phyloP scores from a whole-genome alignment of 352 stramenopile genomes.

The Globisporangium paddicum region DNA sequence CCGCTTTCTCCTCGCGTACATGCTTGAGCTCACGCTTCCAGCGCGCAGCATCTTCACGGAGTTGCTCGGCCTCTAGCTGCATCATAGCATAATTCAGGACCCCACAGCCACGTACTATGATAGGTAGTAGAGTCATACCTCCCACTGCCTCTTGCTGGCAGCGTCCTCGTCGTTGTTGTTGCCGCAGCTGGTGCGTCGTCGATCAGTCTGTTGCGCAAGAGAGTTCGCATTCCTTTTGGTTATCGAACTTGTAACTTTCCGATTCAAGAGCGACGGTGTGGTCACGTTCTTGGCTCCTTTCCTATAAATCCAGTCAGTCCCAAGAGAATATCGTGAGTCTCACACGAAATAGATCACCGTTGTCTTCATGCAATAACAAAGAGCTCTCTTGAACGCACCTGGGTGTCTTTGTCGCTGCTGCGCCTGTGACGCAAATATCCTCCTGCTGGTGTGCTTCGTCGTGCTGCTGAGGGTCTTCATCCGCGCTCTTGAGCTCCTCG shows the following conservation, averaged over 20 bases:
- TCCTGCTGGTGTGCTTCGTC: constrained; percentile 6
- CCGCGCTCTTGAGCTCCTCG: neutral
- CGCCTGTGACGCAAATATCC: constrained; percentile 24
- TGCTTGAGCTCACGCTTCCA: constrained; percentile 33
- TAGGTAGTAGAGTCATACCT: too few species aligned
- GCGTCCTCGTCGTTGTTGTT: constrained; percentile 29
- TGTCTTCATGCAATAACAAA: too few species aligned
- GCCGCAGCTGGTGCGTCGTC: constrained; percentile 3
- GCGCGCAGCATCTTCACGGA: constrained; percentile 20
- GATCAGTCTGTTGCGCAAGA: neutral
- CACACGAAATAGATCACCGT: too few species aligned
- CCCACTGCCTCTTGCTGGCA: constrained; percentile 10
- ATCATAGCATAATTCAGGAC: neutral
- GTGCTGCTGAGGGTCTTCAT: neutral
- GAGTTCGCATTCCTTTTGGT: neutral
- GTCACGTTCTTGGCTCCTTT: neutral
- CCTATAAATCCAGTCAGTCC: neutral
- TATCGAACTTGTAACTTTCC: neutral
- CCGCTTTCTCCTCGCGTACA: constrained; percentile 33
- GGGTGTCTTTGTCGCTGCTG: constrained; percentile 16
- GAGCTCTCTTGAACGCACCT: constrained; percentile 11
- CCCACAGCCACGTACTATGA: neutral
- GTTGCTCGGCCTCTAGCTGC: constrained; percentile 19
- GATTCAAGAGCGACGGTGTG: neutral
- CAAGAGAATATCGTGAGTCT: neutral